A percentile compares a stretch with the other conserved stretches of the same genome.
Evolutionary conservation across 257 asterid species (phyloP).

Genomic region (Lithospermum erythrorhizon): DNA sequence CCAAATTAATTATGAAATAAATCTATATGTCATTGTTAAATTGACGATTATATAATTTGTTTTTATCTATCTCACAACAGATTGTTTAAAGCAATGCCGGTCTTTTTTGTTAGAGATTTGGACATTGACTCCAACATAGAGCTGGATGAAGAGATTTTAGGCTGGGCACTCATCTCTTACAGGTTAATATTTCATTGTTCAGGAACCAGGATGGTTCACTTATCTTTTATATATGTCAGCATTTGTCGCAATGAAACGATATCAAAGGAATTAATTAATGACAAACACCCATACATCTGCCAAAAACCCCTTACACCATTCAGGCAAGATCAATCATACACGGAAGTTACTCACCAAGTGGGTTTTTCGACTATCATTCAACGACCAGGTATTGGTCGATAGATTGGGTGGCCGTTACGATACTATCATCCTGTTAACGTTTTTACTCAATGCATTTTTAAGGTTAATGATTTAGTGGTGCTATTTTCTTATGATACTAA

Average conservation of each 20-base stretch:
- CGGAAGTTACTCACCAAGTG: conserved; percentile 45
- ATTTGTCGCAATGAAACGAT: conserved; percentile 63
- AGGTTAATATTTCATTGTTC: too few species aligned
- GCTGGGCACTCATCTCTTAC: too few species aligned
- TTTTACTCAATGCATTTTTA: conserved; percentile 22
- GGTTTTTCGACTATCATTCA: conserved; percentile 68
- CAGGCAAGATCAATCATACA: conserved; percentile 22
- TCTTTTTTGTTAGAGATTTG: conserved; percentile 78
- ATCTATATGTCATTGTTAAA: too few species aligned
- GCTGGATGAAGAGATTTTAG: conserved; percentile 57
- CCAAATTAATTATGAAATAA: too few species aligned
- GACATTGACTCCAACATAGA: conserved; percentile 42
- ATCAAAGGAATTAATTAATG: conserved; percentile 21
- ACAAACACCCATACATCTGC: neutral
- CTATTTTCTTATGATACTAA: too few species aligned
- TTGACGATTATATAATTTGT: too few species aligned
- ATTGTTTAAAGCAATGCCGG: conserved; percentile 47
- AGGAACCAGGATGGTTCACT: conserved; percentile 91
- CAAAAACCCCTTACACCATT: conserved; percentile 6
- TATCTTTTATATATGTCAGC: too few species aligned
- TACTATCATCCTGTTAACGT: conserved; percentile 1
- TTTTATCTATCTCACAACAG: too few species aligned
- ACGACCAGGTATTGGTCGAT: conserved; percentile 58
- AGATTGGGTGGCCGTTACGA: conserved; percentile 13
- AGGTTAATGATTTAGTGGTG: too few species aligned